These are phyloP conservation scores for Suillus sp. DNA, from an alignment of 768 basidiomycete species.

Conservation along the genomic window DNA sequence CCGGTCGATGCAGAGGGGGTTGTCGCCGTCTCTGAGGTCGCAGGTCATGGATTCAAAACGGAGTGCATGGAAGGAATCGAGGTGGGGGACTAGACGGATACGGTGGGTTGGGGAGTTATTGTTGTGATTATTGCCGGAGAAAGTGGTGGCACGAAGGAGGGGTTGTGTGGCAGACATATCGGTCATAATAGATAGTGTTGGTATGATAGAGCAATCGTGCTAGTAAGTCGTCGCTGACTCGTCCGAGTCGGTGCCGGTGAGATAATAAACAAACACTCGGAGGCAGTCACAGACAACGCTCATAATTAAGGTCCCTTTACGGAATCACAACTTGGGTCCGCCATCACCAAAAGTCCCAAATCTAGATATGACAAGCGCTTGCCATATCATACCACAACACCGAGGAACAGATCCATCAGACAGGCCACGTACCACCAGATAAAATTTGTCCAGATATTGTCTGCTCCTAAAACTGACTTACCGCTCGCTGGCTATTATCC, in stretches of 20 bases:
- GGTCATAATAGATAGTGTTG: neutral
- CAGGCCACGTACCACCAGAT: neutral
- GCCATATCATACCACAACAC: neutral
- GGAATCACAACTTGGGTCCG: no score
- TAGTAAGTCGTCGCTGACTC: no score
- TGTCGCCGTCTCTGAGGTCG: constrained; percentile 58
- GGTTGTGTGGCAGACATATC: constrained; percentile 13
- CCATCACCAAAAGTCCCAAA: constrained; percentile 1
- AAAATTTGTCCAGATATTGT: neutral
- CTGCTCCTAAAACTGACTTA: neutral
- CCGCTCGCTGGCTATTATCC: neutral
- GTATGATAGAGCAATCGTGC: no score
- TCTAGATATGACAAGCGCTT: constrained; percentile 1
- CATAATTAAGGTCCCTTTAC: no score
- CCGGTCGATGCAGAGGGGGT: constrained; percentile 83
- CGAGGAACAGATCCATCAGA: neutral
- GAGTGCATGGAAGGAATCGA: constrained; percentile 71
- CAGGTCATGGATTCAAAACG: no score
- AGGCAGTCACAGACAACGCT: no score
- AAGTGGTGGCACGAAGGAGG: constrained; percentile 9
- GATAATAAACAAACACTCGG: no score
- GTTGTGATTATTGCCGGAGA: constrained; percentile 19
- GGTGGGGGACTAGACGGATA: constrained; percentile 93
- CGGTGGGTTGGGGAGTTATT: no score
- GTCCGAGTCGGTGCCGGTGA: no score